These are phyloP conservation scores for Coniferiporia sulphurascens DNA, from an alignment of 1,284 basidiomycete genomes.

Conservation along the genomic window DNA sequence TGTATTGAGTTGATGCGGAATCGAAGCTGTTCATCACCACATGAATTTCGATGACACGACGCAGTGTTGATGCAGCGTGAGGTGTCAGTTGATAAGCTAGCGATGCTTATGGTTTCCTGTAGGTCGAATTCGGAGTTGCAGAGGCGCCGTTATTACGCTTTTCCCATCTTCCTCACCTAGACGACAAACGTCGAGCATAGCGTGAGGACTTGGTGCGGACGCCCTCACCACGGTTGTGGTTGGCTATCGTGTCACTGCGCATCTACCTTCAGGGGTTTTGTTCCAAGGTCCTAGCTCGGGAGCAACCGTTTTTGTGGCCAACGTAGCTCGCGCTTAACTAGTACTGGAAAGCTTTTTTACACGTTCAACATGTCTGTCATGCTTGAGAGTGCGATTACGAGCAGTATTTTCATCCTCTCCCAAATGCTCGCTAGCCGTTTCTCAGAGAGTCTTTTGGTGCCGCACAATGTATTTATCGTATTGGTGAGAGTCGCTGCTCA, in stretches of 20 bases:
- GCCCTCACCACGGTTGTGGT: conserved; percentile 94
- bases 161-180: conserved; percentile 98
- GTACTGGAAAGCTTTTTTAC: conserved; percentile 99
- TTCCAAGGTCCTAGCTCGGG: conserved; percentile 98
- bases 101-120: too few species aligned
- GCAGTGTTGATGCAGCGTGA: too few species aligned
- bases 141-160: conserved; percentile 91
- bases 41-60: too few species aligned
- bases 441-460: conserved; percentile 88
- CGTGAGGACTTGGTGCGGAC: conserved; percentile 97
- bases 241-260: conserved; percentile 85
- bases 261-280: conserved; percentile 99
- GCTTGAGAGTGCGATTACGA: conserved; percentile 92
- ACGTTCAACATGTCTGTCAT: conserved; percentile 99
- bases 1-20: too few species aligned
- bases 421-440: conserved; percentile 94
- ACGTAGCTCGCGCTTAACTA: conserved; percentile 85
- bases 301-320: conserved; percentile 95
- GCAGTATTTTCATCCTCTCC: conserved; percentile 93
- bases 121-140: too few species aligned
- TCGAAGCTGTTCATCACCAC: too few species aligned
- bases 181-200: conserved; percentile 95
- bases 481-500: too few species aligned
- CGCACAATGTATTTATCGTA: too few species aligned
- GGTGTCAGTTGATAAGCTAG: too few species aligned